Evolutionary conservation across 2,329 filamentous ascomycete species (phyloP).

Genomic region (Sclerotinia glacialis): DNA sequence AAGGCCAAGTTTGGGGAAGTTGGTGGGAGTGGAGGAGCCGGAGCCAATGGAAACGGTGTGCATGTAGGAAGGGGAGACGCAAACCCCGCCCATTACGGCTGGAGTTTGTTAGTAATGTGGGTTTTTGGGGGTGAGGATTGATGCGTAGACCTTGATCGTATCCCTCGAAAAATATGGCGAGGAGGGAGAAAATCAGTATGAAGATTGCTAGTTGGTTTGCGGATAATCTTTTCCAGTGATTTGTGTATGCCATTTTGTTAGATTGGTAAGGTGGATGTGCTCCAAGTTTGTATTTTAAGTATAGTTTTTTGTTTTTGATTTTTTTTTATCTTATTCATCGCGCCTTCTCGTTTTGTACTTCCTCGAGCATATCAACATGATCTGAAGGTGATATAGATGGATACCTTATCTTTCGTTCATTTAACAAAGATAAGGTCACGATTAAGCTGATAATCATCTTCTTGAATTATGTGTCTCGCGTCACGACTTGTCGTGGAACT

Average conservation of each 20-base stretch:
- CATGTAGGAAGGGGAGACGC: slow-evolving; percentile 44
- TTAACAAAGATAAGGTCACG: neutral
- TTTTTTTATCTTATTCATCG: neutral
- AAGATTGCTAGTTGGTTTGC: neutral
- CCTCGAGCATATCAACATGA: neutral
- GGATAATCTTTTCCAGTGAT: neutral
- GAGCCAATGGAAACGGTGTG: slow-evolving; percentile 44
- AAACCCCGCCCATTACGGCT: slow-evolving; percentile 51
- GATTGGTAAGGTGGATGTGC: neutral
- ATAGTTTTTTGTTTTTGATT: neutral
- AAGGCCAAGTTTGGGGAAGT: neutral
- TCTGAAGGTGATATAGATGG: neutral
- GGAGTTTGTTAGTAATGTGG: neutral
- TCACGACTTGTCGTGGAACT: neutral
- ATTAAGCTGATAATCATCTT: neutral
- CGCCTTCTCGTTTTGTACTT: neutral
- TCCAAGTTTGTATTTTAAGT: too few relatives aligned
- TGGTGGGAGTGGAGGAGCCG: slow-evolving; percentile 28
- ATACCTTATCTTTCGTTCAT: neutral
- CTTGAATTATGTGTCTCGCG: neutral
- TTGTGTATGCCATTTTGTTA: neutral
- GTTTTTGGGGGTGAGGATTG: neutral
- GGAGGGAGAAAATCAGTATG: slow-evolving; percentile 19
- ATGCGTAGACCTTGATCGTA: slow-evolving; percentile 48
- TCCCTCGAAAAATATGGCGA: slow-evolving; percentile 44